Percentiles rank a stretch among this genome's conserved stretches.
These are phyloP conservation scores for Penicillium griseofulvum DNA, from an alignment of 2,329 filamentous ascomycete genomes.

Conservation along the genomic window DNA sequence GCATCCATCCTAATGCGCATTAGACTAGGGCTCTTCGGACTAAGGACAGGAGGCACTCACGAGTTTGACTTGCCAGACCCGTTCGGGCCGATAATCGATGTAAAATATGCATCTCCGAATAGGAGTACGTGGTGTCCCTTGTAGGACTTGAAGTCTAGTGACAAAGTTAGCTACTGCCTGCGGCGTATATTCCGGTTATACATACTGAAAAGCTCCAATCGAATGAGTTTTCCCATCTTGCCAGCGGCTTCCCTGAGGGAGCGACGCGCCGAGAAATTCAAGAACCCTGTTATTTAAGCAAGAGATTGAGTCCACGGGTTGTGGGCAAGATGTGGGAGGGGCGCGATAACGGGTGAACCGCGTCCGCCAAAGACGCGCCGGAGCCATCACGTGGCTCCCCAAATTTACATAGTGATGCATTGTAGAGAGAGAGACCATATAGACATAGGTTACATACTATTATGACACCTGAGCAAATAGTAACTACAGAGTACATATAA, in stretches of 20 bases:
- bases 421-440: not conserved
- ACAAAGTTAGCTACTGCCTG: conserved; percentile 29
- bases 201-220: conserved; percentile 89
- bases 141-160: conserved; percentile 95
- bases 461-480: not conserved
- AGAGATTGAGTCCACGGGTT: conserved; percentile 3
- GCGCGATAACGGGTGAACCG: conserved; percentile 25
- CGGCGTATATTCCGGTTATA: conserved; percentile 19
- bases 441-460: not conserved
- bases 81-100: conserved; percentile 98
- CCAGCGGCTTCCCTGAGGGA: conserved; percentile 29
- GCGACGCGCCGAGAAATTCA: conserved; percentile 16
- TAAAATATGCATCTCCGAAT: conserved; percentile 98
- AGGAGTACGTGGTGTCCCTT: conserved; percentile 92
- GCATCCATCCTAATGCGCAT: conserved; percentile 77
- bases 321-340: conserved; percentile 19
- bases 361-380: conserved; percentile 27
- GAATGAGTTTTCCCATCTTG: conserved; percentile 92
- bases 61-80: conserved; percentile 99
- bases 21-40: conserved; percentile 12
- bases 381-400: conserved; percentile 25
- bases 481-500: too few relatives aligned
- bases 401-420: not conserved
- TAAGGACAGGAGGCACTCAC: conserved; percentile 52
- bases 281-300: conserved; percentile 15